These are phyloP conservation scores for Euclidium syriacum DNA, from an alignment of 345 rosid genomes.

Conservation along the genomic window DNA sequence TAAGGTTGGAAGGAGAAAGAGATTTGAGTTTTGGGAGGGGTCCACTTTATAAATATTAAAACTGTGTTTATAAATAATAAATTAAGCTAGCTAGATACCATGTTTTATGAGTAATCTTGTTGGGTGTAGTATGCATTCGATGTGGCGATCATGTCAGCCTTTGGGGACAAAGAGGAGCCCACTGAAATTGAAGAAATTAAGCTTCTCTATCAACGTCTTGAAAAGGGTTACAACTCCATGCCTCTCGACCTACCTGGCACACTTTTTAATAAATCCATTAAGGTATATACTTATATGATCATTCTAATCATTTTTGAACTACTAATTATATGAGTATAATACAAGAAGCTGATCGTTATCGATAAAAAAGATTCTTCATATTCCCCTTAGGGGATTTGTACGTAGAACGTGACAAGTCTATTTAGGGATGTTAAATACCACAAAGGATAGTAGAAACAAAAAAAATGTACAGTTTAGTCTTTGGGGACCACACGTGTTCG, in stretches of 20 bases:
- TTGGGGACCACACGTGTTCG: conserved; percentile 8
- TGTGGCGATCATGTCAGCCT: conserved; percentile 82
- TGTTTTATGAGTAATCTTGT: too few relatives aligned
- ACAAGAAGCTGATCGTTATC: background rate
- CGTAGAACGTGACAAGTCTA: background rate
- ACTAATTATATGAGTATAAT: background rate
- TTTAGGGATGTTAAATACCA: conserved; percentile 4
- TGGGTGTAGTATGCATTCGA: conserved; percentile 80
- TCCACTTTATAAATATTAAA: conserved; percentile 5
- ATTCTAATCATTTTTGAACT: background rate
- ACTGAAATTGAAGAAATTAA: conserved; percentile 56
- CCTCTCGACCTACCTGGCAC: conserved; percentile 85
- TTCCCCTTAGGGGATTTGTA: background rate
- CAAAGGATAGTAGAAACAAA: background rate
- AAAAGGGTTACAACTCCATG: conserved; percentile 93
- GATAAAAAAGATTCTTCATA: background rate
- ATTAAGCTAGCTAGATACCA: too few relatives aligned
- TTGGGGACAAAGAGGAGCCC: conserved; percentile 52
- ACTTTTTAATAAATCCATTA: conserved; percentile 70
- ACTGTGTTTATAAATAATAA: too few relatives aligned
- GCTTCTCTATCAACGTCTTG: conserved; percentile 59
- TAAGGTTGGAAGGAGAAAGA: background rate
- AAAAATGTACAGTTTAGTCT: background rate
- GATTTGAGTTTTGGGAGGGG: background rate
- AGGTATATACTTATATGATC: conserved; percentile 37